Conservation (phyloP, 1,284 basidiomycete species). For the Trichosporon inkin region DNA sequence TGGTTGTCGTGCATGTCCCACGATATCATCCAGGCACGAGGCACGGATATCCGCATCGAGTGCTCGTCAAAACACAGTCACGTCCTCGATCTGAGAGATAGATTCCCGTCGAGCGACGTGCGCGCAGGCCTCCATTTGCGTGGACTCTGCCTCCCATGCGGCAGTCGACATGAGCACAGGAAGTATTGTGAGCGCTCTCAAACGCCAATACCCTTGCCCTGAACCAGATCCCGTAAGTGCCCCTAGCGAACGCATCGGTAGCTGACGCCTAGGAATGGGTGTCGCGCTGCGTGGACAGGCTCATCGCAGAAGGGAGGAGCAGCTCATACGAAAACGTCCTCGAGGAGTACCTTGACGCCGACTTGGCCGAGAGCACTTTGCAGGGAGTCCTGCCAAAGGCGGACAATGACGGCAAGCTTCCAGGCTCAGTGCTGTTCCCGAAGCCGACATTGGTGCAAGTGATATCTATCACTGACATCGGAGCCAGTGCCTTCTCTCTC, state of each 20-base stretch:
- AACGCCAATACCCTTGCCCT: background rate
- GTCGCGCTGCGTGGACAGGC: background rate
- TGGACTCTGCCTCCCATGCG: background rate
- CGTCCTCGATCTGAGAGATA: background rate
- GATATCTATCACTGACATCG: slow-evolving; percentile 40
- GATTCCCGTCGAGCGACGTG: background rate
- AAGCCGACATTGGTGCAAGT: slow-evolving; percentile 40
- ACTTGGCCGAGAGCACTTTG: background rate
- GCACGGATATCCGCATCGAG: background rate
- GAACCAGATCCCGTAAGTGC: background rate
- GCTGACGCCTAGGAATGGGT: background rate
- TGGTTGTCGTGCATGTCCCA: background rate
- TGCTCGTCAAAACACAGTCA: background rate
- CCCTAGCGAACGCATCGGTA: background rate
- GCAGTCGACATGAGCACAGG: background rate
- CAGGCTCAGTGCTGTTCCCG: slow-evolving; percentile 26
- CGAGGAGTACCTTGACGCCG: background rate
- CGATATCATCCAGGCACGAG: slow-evolving; percentile 6
- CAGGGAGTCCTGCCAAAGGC: background rate
- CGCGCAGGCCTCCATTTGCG: background rate
- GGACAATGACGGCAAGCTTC: background rate
- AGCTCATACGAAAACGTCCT: background rate
- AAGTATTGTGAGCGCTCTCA: background rate
- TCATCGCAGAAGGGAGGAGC: background rate
- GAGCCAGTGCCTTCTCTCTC: slow-evolving; percentile 43